phyloP scores from a whole-genome alignment of 352 stramenopile species.

The Pythium biforme region DNA sequence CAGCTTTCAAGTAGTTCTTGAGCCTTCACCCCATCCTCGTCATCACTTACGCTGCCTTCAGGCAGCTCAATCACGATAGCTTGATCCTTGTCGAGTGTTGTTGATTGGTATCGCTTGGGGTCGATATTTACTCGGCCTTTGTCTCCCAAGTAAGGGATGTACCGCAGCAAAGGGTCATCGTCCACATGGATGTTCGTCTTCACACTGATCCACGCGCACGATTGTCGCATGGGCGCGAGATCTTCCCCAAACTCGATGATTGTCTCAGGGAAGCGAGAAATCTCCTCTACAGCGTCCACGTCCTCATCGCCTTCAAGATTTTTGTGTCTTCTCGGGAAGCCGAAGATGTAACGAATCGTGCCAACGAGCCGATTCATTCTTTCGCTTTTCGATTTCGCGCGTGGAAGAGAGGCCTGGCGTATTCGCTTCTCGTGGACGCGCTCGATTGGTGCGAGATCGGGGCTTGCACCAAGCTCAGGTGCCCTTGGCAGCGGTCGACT shows the following conservation, averaged over 20 bases:
- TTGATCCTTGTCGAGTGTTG: slow-evolving; percentile 55
- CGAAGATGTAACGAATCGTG: slow-evolving; percentile 23
- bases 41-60: neutral
- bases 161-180: slow-evolving; percentile 83
- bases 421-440: slow-evolving; percentile 17
- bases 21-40: slow-evolving; percentile 10
- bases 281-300: slow-evolving; percentile 18
- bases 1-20: slow-evolving; percentile 17
- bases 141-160: slow-evolving; percentile 90
- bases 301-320: neutral
- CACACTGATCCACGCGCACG: slow-evolving; percentile 68
- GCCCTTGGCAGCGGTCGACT: neutral
- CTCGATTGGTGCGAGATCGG: slow-evolving; percentile 22
- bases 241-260: slow-evolving; percentile 46
- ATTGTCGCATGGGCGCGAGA: slow-evolving; percentile 44
- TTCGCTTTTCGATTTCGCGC: neutral
- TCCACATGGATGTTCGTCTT: slow-evolving; percentile 73
- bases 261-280: slow-evolving; percentile 43
- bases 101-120: slow-evolving; percentile 55
- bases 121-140: slow-evolving; percentile 51
- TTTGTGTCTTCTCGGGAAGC: neutral
- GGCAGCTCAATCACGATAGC: slow-evolving; percentile 36
- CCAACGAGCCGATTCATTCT: slow-evolving; percentile 23
- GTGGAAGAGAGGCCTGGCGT: neutral
- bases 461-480: neutral